Evolutionary conservation across 768 basidiomycete genomes (phyloP).

Genomic region (Leccinum variicolor): DNA sequence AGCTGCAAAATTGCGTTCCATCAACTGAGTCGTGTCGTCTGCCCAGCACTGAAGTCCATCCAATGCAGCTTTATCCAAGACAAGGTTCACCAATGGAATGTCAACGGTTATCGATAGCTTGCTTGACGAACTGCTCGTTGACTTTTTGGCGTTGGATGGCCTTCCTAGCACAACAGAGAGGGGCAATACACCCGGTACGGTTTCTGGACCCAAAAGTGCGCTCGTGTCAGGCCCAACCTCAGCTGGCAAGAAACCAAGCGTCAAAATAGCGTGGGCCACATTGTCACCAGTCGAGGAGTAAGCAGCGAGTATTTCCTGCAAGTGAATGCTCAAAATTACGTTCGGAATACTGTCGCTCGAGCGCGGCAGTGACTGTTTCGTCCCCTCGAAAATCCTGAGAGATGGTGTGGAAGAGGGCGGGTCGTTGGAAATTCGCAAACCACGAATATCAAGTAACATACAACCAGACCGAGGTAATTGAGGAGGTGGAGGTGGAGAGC

Average conservation of each 20-base stretch:
- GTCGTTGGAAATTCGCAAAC: constrained; percentile 39
- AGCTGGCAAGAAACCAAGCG: constrained; percentile 43
- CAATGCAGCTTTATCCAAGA: constrained; percentile 59
- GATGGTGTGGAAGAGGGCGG: constrained; percentile 15
- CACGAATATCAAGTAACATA: constrained; percentile 60
- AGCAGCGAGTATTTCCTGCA: constrained; percentile 47
- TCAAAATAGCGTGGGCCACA: constrained; percentile 46
- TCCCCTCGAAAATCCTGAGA: constrained; percentile 29
- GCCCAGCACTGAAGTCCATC: constrained; percentile 86
- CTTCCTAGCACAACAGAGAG: constrained; percentile 22
- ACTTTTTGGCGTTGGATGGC: not conserved
- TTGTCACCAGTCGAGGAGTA: constrained; percentile 39
- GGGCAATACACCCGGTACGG: constrained; percentile 11
- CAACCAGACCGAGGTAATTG: constrained; percentile 60
- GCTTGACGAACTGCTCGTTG: not conserved
- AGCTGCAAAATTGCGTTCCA: constrained; percentile 41
- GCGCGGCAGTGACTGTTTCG: not conserved
- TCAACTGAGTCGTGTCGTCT: constrained; percentile 78
- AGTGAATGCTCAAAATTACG: constrained; percentile 37
- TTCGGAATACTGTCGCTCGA: constrained; percentile 4
- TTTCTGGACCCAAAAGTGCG: constrained; percentile 25
- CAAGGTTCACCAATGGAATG: constrained; percentile 62
- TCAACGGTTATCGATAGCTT: constrained; percentile 25
- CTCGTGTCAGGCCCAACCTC: constrained; percentile 13
- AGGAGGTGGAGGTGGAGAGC: constrained; percentile 57